Evolutionary conservation across 2,329 filamentous ascomycete genomes (phyloP), one percentile per base, ranked within the genome.

Genomic region (Gnomoniopsis sp.): DNA sequence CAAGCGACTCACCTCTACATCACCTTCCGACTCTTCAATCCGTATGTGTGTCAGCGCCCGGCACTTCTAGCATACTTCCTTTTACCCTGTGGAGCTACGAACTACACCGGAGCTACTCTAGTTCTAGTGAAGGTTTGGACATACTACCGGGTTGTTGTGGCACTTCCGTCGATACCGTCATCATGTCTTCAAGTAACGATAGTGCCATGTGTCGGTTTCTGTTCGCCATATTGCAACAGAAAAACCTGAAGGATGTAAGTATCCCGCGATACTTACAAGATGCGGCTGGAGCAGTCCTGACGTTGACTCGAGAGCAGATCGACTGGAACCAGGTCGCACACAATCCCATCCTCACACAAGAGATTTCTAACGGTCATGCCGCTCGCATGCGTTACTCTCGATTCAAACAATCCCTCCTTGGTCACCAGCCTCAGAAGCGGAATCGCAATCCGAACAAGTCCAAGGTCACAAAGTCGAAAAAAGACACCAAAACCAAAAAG

Each of bases 381-480:
- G 83, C 83, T 34, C 79, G 83, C 50, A 86, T 86, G 83, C 76
- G 83, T 56, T 86, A 79, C 68, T 79, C 81, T 15, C 77, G 83
- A 38, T 84, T 84, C 66, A 72, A 74, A 30, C 67, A 73, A 11
- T 71, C 77, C 12, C 76, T 85, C 66, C 68, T 77, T 10, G 78
- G 78, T 26, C 69, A 76, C 46, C 76, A 81, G 65, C 77, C 81
- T 11, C 75, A 78, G 61, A 78, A 75, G 66, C 75, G 80, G 26
- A 76, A 75, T 65, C 74, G 75, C 48, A 71, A 72, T 10, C 71
- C 73, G 15, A 66, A 65, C 57, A 82, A 79, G 65, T 69, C 71
- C 34, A 72, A 74, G 46, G 74, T 82, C 33, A 71, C 75, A 34
- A 85, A 85, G 68, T 68, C 72, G 23, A 78, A 75, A 65, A 77